These are phyloP conservation scores for Pseudogymnoascus sp. DNA, from an alignment of 2,329 filamentous ascomycete species.

Conservation along the genomic window DNA sequence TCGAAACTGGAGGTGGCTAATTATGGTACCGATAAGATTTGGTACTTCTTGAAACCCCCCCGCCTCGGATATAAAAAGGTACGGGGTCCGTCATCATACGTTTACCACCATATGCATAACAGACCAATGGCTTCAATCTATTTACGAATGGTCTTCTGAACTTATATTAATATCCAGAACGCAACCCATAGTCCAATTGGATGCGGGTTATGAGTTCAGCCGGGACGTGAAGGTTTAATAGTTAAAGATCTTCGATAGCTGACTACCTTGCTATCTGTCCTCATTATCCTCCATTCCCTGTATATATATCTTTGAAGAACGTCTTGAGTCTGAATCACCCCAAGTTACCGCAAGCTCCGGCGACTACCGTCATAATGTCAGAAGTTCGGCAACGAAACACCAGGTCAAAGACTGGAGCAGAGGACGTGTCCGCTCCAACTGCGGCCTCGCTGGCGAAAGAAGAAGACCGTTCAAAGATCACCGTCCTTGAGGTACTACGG, in stretches of 20 bases:
- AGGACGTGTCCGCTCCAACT: constrained; percentile 10
- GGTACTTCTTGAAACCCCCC: not conserved
- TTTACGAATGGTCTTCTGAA: not conserved
- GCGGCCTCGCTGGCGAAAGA: constrained; percentile 19
- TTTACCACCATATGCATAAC: not conserved
- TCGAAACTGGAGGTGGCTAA: not conserved
- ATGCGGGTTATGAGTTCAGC: not conserved
- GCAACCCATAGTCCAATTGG: not conserved
- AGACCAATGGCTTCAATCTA: constrained; percentile 3
- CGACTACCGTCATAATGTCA: constrained; percentile 15
- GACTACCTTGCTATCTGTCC: constrained; percentile 6
- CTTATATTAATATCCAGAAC: constrained; percentile 6
- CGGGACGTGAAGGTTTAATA: not conserved
- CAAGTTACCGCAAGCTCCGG: not conserved
- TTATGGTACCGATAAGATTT: not conserved
- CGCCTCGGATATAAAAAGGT: not conserved
- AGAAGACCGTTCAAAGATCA: constrained; percentile 25
- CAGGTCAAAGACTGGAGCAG: constrained; percentile 9
- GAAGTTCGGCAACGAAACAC: constrained; percentile 18
- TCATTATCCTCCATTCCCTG: not conserved
- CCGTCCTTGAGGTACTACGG: constrained; percentile 25
- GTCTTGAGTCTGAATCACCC: not conserved
- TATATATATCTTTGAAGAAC: not conserved
- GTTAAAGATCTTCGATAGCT: not conserved
- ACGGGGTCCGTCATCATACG: not conserved